Conservation (phyloP, 768 basidiomycete genomes). For the Lentinula raphanica region DNA sequence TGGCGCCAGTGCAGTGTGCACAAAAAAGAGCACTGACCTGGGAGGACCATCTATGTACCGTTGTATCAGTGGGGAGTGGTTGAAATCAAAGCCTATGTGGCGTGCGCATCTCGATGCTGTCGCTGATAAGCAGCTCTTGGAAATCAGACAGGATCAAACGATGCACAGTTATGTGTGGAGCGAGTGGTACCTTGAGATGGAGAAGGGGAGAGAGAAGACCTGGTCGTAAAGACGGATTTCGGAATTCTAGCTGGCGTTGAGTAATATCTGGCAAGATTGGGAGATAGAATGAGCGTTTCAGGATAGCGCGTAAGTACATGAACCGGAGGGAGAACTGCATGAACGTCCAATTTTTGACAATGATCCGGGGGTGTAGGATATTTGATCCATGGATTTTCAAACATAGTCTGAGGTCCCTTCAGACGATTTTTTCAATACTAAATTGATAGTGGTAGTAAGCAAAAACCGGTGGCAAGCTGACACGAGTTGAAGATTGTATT, state of each 20-base stretch:
- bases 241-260: not conserved
- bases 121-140: not conserved
- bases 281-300: not conserved
- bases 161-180: not conserved
- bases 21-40: too few relatives aligned
- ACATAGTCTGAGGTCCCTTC: too few relatives aligned
- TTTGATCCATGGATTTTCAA: not conserved
- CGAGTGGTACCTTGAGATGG: not conserved
- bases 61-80: not conserved
- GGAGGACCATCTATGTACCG: too few relatives aligned
- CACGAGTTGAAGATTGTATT: not conserved
- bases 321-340: too few relatives aligned
- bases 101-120: not conserved
- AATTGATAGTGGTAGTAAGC: not conserved
- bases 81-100: not conserved
- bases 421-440: not conserved
- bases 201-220: too few relatives aligned
- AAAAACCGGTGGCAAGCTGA: not conserved
- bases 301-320: not conserved
- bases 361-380: constrained; percentile 3
- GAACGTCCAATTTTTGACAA: not conserved
- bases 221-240: not conserved
- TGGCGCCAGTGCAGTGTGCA: too few relatives aligned
- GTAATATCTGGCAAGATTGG: not conserved
- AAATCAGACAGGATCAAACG: constrained; percentile 2